Base-by-base conservation (phyloP, 495 filamentous ascomycete genomes). In the Penicillium lagena region DNA sequence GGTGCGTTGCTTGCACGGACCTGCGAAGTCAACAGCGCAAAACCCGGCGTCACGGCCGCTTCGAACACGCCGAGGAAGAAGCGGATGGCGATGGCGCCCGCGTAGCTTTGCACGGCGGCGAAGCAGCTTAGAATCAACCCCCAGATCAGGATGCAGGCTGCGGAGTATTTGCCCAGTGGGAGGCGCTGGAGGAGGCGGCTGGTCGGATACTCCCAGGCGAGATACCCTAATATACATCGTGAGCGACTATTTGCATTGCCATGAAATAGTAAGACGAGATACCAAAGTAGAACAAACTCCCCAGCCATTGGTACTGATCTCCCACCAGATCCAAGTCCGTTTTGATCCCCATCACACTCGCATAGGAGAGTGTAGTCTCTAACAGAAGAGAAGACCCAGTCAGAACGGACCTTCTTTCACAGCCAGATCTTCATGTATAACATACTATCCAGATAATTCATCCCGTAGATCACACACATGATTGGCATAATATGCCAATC, bases 151-250 rank as follows among this genome's bases (percentile, higher is more conserved):
- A 79, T 72, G 45, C 74, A 78, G 27, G 70, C 62, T 1, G 71
- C 72, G 1, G 78, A 77, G 47, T 80, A 82, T 50, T 81, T 82
- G 6, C 76, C 79, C 9, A 82, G 52, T 4, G 79, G 80, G 1
- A 82, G 55, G 3, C 70, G 69, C 49, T 82, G 78, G 11, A 83
- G 71, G 8, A 85, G 70, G 29, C 73, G 68, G 39, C 75, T 80
- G 28, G 79, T 81, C 1, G 79, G 79, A 53, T 80, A 83, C 52
- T 83, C 80, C 70, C 73, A 81, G 9, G 72, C 70, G n/a, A 84
- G 69, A 51, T 83, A 84, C 9, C 80, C 72, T 74, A 31, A 14
- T 35, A 9, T 27, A 34, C 9, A 34, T 22, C 22, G 22, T 22
- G 22, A 22, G 22, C 6, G 22, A 12, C 9, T 9, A 31, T 43